Evolutionary conservation across 2,329 filamentous ascomycete species (phyloP), one percentile per base, ranked within the genome.

Genomic region (Chrysoporthe cubensis): DNA sequence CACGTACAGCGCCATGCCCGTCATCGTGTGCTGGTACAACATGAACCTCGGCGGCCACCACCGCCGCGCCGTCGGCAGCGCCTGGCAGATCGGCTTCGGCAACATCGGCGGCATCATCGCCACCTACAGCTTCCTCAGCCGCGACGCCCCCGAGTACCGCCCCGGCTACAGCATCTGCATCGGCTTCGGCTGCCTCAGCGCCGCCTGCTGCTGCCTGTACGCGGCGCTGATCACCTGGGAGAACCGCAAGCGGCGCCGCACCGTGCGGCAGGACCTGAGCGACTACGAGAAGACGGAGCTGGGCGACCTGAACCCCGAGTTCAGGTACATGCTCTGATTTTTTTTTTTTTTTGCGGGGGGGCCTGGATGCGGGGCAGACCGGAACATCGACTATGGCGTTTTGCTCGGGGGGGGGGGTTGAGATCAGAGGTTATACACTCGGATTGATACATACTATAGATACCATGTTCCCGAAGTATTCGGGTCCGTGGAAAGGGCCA

Each of bases 1-100:
- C 62, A 86, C 87, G 0, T 97, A 96, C 79, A 89, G 88, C 0
- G 92, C 94, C n/a, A 94, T 97, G 91, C 94, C 95, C 0, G 89
- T 97, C 42, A 88, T 94, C 56, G 87, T 94, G 8, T 94, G 91
- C 77, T 94, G 91, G 91, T 94, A 91, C 78, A 90, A 90, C 73
- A 93, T 93, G 87, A 94, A 94, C 73, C 81, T 93, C 1, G 88
- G 88, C 2, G 91, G 91, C 0, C 91, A 94, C 75, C 89, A 89
- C 67, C 85, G 91, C 3, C 84, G 91, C 56, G 84, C 88, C 9
- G 86, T 94, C 18, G 91, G 91, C 14, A 87, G 87, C 9, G 91
- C 90, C 0, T 94, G 90, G 90, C 91, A 94, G 76, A 83, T 94
- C 56, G 90, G 90, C 0, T 93, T 94, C 71, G 91, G 91, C 13